These are phyloP conservation scores for Corinectria fuckeliana DNA, from an alignment of 2,329 filamentous ascomycete species.

Conservation along the genomic window DNA sequence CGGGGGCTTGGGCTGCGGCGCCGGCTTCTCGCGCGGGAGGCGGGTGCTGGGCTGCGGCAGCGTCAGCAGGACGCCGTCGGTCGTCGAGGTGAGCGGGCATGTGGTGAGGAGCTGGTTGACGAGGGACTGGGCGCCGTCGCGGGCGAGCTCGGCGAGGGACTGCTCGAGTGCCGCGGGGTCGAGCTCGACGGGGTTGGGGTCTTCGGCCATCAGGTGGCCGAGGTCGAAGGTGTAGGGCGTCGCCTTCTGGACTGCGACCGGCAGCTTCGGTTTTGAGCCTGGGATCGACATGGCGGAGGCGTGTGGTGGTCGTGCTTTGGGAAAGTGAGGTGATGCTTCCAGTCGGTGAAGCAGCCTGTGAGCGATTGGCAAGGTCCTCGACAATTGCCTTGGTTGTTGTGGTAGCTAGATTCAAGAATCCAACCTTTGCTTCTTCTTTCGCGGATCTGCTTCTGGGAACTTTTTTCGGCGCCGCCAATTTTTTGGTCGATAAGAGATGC, in stretches of 20 bases:
- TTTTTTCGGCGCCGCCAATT: constrained; percentile 37
- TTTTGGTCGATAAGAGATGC: constrained; percentile 36
- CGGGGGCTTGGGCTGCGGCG: constrained; percentile 79
- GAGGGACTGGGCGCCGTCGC: constrained; percentile 88
- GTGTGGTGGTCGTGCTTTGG: neutral
- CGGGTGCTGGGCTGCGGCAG: constrained; percentile 74
- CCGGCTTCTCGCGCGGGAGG: constrained; percentile 89
- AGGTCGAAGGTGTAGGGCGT: constrained; percentile 94
- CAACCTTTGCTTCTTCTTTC: constrained; percentile 17
- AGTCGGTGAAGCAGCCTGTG: neutral
- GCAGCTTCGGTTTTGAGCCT: constrained; percentile 56
- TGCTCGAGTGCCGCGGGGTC: constrained; percentile 64
- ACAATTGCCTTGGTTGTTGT: neutral
- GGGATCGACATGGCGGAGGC: constrained; percentile 44
- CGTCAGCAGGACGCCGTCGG: constrained; percentile 75
- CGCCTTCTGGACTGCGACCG: constrained; percentile 76
- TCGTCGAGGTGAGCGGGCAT: constrained; percentile 76
- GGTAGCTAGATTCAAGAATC: constrained; percentile 2
- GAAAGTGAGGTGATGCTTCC: neutral
- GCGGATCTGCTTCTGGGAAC: constrained; percentile 22
- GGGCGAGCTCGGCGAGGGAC: constrained; percentile 74
- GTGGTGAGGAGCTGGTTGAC: constrained; percentile 94
- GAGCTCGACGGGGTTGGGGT: constrained; percentile 80
- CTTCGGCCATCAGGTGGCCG: constrained; percentile 82
- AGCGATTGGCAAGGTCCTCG: neutral